Evolutionary conservation across 2,329 filamentous ascomycete species (phyloP), one percentile per base, ranked within the genome.

Genomic region (Colletotrichum musicola): DNA sequence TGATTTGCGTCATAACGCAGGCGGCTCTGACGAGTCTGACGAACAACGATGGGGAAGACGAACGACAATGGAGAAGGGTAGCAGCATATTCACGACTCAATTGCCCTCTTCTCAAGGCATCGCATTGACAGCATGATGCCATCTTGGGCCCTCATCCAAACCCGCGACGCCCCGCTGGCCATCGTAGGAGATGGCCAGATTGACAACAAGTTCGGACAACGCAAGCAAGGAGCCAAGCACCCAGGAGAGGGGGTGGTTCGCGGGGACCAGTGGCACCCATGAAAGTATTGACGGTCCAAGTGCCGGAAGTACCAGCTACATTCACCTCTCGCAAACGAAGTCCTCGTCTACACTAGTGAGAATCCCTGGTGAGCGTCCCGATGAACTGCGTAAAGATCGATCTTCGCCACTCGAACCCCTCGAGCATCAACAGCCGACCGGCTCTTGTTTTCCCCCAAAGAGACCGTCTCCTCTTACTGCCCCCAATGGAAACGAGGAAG

Each of bases 1-100:
- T 65, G 22, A 60, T 51, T 60, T 68, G 62, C 65, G 65, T 68
- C 62, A 68, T 68, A 60, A 40, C 40, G 42, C 42, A 27, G 30
- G 22, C 49, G 40, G 35, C 25, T 55, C 40, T 35, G 61, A 38
- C 18, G 49, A 60, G 42, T 59, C 62, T 65, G 65, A 60, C 49
- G 49, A 60, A 56, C 42, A 30, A 54, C 25, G 49, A 60, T 30
- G 22, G 50, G 27, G 35, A 27, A 53, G 5, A 12, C 6, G 30
- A 10, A 10, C 7, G 10, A 10, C 30, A 35, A 42, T 42, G 27
- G 30, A 35, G 30, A 35, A 35, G 30, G 30, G 30, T 35, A 35
- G 30, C 30, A 58, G 27, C 46, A n/a, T 50, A n/a, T 46, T 35
- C 25, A 62, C 59, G 25, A 62, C 49, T 54, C 49, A 44, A 18